These are phyloP conservation scores for Sodiomyces alkalinus DNA, from an alignment of 2,329 filamentous ascomycete genomes.

Conservation along the genomic window DNA sequence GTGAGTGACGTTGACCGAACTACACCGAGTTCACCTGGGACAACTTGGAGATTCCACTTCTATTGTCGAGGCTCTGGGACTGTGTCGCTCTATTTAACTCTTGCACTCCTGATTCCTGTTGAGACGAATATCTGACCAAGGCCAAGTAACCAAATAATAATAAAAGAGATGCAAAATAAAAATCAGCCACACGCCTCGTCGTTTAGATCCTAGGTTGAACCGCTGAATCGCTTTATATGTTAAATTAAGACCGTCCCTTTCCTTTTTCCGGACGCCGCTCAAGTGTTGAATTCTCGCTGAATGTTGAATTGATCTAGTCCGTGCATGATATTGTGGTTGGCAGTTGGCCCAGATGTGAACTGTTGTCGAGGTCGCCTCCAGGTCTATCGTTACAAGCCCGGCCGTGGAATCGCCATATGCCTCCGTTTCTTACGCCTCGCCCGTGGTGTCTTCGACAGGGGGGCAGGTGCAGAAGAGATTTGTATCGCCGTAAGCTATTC, in stretches of 20 bases:
- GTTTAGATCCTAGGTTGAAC: conserved; percentile 1
- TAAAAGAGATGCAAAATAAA: too few relatives aligned
- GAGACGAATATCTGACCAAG: too few relatives aligned
- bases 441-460: conserved; percentile 54
- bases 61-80: too few relatives aligned
- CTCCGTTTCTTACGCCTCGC: conserved; percentile 8
- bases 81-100: too few relatives aligned
- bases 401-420: conserved; percentile 2
- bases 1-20: too few relatives aligned
- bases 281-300: conserved; percentile 7
- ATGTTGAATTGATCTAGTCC: not conserved
- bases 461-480: conserved; percentile 94
- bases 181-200: too few relatives aligned
- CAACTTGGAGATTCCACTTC: too few relatives aligned
- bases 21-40: too few relatives aligned
- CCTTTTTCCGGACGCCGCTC: conserved; percentile 1
- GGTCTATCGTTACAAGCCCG: too few relatives aligned
- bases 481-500: conserved; percentile 72
- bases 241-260: not conserved
- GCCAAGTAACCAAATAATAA: too few relatives aligned
- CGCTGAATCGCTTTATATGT: conserved; percentile 1
- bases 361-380: too few relatives aligned
- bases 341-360: not conserved
- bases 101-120: too few relatives aligned
- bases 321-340: conserved; percentile 3